Evolutionary conservation across 305 asterid genomes (phyloP), one percentile per base, ranked within the genome.

Genomic region (Fraxinus sp.): DNA sequence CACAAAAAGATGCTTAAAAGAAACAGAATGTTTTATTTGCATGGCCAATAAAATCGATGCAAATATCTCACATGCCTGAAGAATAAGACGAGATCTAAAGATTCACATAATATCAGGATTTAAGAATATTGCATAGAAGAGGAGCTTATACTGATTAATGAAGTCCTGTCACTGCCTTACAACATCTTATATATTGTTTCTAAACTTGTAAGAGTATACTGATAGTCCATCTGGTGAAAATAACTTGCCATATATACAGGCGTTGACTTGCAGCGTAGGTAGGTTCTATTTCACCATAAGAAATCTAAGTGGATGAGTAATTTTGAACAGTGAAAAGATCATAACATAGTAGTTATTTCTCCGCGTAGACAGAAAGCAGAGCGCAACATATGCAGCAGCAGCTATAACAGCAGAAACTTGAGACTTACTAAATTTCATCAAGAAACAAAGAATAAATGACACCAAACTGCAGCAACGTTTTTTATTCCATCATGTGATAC

Each of bases 1-100:
- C 33, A 77, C 26, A 79, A 20, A 20, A 35, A 76, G 13, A 85
- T 28, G 84, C 32, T 73, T 76, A 73, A 35, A 73, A 77, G 35
- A 41, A 83, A 55, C 46, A 49, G 73, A 35, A 80, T 59, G 64
- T 76, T 83, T 82, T 57, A 24, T 75, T 76, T 30, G 74, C 59
- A 81, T 71, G 44, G 39, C 18, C 24, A 30, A 33, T 72, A 59
- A 83, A n/a, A 33, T 36, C 33, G n/a, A 57, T 24, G 28, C 36
- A 33, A 62, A 74, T 84, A 44, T 74, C 39, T 59, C 73, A 87
- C 77, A 44, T 46, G 84, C 52, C 39, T 83, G 74, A n/a, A 79
- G 37, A 20, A 52, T 24, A 9, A 81, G 10, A n/a, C 18, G 72
- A 78, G 52, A 75, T 71, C 79, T 13, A 76, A 30, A 57, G 74